phyloP scores from a whole-genome alignment of 202 grass and related monocot species.

The Elaeis oleifera region DNA sequence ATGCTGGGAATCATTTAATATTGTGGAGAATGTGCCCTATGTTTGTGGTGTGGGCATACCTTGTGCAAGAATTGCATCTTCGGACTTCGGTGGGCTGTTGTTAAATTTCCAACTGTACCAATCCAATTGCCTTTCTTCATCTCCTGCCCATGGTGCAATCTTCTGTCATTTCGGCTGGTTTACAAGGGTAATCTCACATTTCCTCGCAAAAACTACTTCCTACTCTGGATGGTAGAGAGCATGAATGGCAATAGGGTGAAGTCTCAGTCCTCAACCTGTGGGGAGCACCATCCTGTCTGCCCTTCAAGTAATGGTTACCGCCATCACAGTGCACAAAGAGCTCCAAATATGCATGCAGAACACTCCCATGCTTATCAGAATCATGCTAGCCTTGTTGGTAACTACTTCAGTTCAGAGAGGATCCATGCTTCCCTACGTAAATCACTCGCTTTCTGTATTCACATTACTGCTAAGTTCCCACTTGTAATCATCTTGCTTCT shows the following conservation, averaged over 20 bases:
- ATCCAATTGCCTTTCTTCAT: conserved; percentile 77
- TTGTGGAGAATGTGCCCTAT: conserved; percentile 90
- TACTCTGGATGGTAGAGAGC: conserved; percentile 94
- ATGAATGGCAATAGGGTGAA: conserved; percentile 71
- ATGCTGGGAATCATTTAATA: conserved; percentile 95
- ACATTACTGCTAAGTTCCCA: conserved; percentile 78
- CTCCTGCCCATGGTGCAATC: conserved; percentile 85
- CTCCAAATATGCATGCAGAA: conserved; percentile 13
- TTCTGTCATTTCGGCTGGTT: conserved; percentile 62
- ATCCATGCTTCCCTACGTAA: conserved; percentile 53
- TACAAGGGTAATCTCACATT: conserved; percentile 80
- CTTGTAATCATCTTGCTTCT: conserved; percentile 87
- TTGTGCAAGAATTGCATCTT: conserved; percentile 97
- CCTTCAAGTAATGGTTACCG: conserved; percentile 36
- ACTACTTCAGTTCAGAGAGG: conserved; percentile 37
- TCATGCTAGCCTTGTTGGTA: conserved; percentile 10
- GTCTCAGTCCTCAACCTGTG: conserved; percentile 36
- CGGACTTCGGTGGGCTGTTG: conserved; percentile 75
- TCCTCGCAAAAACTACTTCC: conserved; percentile 87
- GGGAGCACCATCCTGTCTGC: conserved; percentile 26
- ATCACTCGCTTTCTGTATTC: conserved; percentile 50
- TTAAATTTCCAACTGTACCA: conserved; percentile 69
- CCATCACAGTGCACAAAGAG: conserved; percentile 28
- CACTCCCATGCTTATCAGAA: conserved; percentile 7
- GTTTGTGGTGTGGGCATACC: conserved; percentile 95